Conservation (phyloP, 257 asterid genomes). For the Schizonepeta tenuifolia region DNA sequence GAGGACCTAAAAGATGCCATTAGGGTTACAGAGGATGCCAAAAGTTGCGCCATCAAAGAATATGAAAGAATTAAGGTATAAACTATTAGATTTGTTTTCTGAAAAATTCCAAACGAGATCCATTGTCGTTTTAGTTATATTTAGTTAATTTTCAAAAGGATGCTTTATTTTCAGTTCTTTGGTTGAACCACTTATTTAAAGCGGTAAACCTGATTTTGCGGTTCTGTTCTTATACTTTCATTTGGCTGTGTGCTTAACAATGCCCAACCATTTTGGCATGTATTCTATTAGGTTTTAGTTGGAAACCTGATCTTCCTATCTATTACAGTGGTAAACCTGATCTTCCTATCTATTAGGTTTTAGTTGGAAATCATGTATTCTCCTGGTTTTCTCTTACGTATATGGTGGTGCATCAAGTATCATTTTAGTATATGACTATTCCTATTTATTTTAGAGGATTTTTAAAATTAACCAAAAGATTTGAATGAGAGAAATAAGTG, state of each 20-base stretch:
- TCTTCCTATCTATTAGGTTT: neutral
- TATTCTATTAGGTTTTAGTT: too few species aligned
- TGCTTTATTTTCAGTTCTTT: conserved; percentile 8
- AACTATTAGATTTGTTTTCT: conserved; percentile 16
- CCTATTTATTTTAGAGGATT: neutral
- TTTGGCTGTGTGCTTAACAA: conserved; percentile 2
- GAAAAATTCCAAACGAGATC: conserved; percentile 5
- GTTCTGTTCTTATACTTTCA: conserved; percentile 26
- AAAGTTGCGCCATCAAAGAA: conserved; percentile 77
- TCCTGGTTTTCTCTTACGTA: conserved; percentile 19
- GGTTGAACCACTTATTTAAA: neutral
- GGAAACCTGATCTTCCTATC: too few species aligned
- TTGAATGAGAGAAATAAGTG: neutral
- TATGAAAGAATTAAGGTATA: conserved; percentile 92
- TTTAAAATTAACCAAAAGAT: neutral
- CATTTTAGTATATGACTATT: neutral
- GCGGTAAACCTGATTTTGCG: conserved; percentile 13
- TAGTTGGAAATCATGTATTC: neutral
- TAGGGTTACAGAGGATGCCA: conserved; percentile 87
- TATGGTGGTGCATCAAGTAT: conserved; percentile 2
- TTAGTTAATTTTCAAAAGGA: conserved; percentile 9
- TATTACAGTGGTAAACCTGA: too few species aligned
- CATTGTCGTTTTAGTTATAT: conserved; percentile 29
- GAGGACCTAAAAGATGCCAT: conserved; percentile 82
- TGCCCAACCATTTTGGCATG: conserved; percentile 13